phyloP scores from a whole-genome alignment of 306 rosid genomes.

The Cicer pinnatifidum region DNA sequence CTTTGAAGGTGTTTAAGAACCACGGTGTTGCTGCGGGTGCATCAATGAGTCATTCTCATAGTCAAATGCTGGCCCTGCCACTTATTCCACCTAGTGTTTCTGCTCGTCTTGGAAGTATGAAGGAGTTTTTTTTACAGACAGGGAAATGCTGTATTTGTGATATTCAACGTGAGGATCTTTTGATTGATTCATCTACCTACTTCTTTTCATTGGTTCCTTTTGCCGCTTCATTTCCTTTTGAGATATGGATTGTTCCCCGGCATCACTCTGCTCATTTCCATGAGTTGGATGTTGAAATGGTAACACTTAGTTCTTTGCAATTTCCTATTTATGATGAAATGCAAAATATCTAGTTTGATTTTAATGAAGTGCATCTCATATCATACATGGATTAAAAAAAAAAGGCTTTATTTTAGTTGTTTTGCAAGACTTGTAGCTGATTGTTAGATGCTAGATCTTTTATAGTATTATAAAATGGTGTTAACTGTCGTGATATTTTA shows the following conservation, averaged over 20 bases:
- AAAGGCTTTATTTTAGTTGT: slow-evolving; percentile 10
- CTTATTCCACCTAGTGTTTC: slow-evolving; percentile 72
- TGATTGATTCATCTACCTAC: slow-evolving; percentile 62
- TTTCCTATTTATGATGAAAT: slow-evolving; percentile 4
- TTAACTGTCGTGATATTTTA: not conserved
- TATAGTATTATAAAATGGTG: not conserved
- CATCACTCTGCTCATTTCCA: slow-evolving; percentile 76
- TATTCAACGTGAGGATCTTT: slow-evolving; percentile 52
- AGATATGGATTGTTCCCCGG: slow-evolving; percentile 86
- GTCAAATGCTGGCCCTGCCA: slow-evolving; percentile 84
- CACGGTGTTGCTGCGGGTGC: slow-evolving; percentile 92
- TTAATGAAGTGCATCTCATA: slow-evolving; percentile 27
- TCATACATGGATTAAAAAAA: slow-evolving; percentile 1
- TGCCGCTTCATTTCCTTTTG: slow-evolving; percentile 83
- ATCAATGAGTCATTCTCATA: slow-evolving; percentile 82
- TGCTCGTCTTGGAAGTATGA: slow-evolving; percentile 60
- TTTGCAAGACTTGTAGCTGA: not conserved
- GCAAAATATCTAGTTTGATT: slow-evolving; percentile 17
- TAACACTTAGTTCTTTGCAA: slow-evolving; percentile 38
- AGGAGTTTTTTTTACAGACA: slow-evolving; percentile 57
- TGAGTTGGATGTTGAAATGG: slow-evolving; percentile 66
- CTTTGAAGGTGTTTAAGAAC: slow-evolving; percentile 74
- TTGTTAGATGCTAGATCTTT: slow-evolving; percentile 1
- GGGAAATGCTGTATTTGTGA: slow-evolving; percentile 73
- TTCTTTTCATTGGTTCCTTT: slow-evolving; percentile 71